Percentiles rank a stretch among this genome's conserved stretches.
These are phyloP conservation scores for Mortierella claussenii DNA, from an alignment of 192 early-diverging fungal species.

Conservation along the genomic window DNA sequence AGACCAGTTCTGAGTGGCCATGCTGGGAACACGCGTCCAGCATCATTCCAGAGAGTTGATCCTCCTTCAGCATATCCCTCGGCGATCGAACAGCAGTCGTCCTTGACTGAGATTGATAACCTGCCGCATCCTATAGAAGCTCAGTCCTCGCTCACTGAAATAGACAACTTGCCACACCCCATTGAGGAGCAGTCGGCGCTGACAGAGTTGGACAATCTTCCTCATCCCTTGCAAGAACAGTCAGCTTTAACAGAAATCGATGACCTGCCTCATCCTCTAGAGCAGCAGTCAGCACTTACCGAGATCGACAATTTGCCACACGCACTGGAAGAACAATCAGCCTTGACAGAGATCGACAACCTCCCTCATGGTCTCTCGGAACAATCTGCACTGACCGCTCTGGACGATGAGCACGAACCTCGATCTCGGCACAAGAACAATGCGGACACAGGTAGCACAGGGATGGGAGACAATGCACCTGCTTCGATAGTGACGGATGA, in stretches of 20 bases:
- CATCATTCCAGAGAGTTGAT: neutral
- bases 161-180: conserved; percentile 25
- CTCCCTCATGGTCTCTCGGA: conserved; percentile 24
- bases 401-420: no score
- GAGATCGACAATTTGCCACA: conserved; percentile 31
- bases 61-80: neutral
- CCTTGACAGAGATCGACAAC: conserved; percentile 35
- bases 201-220: conserved; percentile 31
- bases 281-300: conserved; percentile 37
- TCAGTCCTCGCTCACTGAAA: conserved; percentile 30
- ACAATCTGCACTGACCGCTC: conserved; percentile 25
- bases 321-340: conserved; percentile 31
- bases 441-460: no score
- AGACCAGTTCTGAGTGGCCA: neutral
- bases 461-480: no score
- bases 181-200: conserved; percentile 37
- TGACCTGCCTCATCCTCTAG: conserved; percentile 21
- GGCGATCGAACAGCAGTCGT: conserved; percentile 37
- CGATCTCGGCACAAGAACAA: no score
- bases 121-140: conserved; percentile 22
- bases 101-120: conserved; percentile 30
- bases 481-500: no score
- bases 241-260: conserved; percentile 31
- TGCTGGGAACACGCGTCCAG: neutral
- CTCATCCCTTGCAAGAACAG: conserved; percentile 20